Conservation (phyloP, 1,284 basidiomycete genomes). For the Ganoderma multipileum region DNA sequence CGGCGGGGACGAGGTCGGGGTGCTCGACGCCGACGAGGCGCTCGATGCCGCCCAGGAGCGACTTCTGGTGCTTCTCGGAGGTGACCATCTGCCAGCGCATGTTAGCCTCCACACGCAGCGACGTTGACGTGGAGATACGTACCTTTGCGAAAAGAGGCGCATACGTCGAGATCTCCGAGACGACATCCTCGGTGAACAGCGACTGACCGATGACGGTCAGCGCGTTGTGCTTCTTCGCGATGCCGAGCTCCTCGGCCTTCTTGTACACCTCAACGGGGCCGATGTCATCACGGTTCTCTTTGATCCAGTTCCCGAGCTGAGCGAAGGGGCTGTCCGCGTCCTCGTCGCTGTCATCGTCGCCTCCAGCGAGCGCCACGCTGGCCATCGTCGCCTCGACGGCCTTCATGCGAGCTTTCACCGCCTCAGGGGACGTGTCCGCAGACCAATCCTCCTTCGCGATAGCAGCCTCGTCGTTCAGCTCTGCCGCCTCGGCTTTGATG, state of each 20-base stretch:
- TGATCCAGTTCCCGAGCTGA: constrained; percentile 87
- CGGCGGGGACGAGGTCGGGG: constrained; percentile 68
- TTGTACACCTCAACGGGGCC: constrained; percentile 43
- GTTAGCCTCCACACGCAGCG: constrained; percentile 15
- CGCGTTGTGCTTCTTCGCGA: constrained; percentile 96
- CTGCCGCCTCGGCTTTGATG: constrained; percentile 87
- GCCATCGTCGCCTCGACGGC: constrained; percentile 76
- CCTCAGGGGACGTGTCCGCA: constrained; percentile 90
- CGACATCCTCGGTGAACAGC: constrained; percentile 85
- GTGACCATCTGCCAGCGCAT: constrained; percentile 62
- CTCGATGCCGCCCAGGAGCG: constrained; percentile 90
- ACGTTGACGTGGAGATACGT: constrained; percentile 31
- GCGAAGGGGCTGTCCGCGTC: constrained; percentile 88
- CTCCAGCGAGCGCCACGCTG: constrained; percentile 58
- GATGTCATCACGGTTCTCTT: constrained; percentile 68
- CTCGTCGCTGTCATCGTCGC: constrained; percentile 91
- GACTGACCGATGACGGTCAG: constrained; percentile 86
- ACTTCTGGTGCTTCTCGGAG: constrained; percentile 95
- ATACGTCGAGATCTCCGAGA: constrained; percentile 78
- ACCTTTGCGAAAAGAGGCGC: constrained; percentile 86
- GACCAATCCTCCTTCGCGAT: constrained; percentile 87
- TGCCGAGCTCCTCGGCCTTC: constrained; percentile 91
- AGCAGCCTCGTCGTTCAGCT: constrained; percentile 66
- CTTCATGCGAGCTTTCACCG: constrained; percentile 87
- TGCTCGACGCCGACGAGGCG: constrained; percentile 78